Evolutionary conservation across 352 stramenopile genomes (phyloP), one percentile per base, ranked within the genome.

Genomic region (Phytophthora europaea): DNA sequence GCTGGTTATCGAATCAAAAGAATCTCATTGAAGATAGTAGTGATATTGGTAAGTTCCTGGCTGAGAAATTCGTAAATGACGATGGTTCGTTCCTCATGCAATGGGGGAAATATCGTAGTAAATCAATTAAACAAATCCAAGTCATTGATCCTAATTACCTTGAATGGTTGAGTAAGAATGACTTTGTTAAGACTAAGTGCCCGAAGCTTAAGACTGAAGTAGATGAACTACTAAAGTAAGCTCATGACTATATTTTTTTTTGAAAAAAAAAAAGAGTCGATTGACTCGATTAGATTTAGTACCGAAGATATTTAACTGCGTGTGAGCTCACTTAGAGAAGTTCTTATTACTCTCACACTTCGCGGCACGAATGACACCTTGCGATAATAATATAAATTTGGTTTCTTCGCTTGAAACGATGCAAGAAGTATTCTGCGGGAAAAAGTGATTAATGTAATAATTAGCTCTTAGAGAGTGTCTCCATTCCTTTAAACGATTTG

Each of bases 1-100:
- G 23, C 6, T 63, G 57, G 40, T 52, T 63, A 43, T 45, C 16
- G 43, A 56, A 56, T 64, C 57, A 63, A 56, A 40, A 55, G 15
- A 55, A 2, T 54, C 23, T 55, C 8, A 45, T 64, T 28, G 40
- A 55, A 47, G 57, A 48, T 38, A 31, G 31, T 33, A 55, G 23
- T 45, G 43, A 56, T 20, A 55, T 56, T 64, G 57, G 26, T 34
- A 53, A 54, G 40, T 54, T 63, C 22, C 26, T 54, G 3, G 6
- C 12, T 45, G 6, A 54, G 4, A 55, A 64, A 18, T 64, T 59
- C 26, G 1, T 1, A 15, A 45, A 59, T 59, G 26, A 56, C 15
- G 50, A 38, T 36, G 50, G 20, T 22, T 53, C 22, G 6, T 52
- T 38, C 20, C n/a, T 62, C 6, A 53, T 61, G 55, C 20, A 13